Evolutionary conservation across 2,329 filamentous ascomycete genomes (phyloP).

Genomic region (Scorias spongiosa): DNA sequence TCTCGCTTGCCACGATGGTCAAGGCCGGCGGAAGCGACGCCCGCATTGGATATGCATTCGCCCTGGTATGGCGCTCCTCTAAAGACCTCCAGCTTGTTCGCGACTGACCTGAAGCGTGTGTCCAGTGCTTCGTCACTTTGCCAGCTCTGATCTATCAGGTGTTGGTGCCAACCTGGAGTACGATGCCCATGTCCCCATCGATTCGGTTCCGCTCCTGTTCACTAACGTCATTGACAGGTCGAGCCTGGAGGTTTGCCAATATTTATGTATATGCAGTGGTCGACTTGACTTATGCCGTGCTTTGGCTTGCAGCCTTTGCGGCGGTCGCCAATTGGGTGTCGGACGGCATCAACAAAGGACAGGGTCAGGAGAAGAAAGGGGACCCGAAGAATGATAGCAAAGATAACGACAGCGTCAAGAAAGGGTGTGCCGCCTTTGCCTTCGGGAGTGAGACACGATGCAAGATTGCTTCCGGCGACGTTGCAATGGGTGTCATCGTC

Average conservation of each 20-base stretch:
- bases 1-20: conserved; percentile 44
- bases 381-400: conserved; percentile 6
- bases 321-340: conserved; percentile 41
- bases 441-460: conserved; percentile 42
- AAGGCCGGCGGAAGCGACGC: conserved; percentile 39
- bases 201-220: no score
- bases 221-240: conserved; percentile 12
- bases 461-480: conserved; percentile 39
- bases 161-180: conserved; percentile 43
- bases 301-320: conserved; percentile 46
- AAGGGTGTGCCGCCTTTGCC: conserved; percentile 39
- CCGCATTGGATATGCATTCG: conserved; percentile 41
- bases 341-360: conserved; percentile 37
- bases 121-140: conserved; percentile 43
- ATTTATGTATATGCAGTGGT: conserved; percentile 43
- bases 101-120: conserved; percentile 1
- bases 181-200: neutral
- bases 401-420: conserved; percentile 14
- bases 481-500: conserved; percentile 41
- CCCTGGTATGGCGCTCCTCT: conserved; percentile 30
- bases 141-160: conserved; percentile 44
- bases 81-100: neutral
- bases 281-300: conserved; percentile 37
- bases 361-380: conserved; percentile 24
- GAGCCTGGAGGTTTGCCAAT: conserved; percentile 42